These are phyloP conservation scores for Lactuca sativa DNA, from an alignment of 129 eudicot species.

Conservation along the genomic window DNA sequence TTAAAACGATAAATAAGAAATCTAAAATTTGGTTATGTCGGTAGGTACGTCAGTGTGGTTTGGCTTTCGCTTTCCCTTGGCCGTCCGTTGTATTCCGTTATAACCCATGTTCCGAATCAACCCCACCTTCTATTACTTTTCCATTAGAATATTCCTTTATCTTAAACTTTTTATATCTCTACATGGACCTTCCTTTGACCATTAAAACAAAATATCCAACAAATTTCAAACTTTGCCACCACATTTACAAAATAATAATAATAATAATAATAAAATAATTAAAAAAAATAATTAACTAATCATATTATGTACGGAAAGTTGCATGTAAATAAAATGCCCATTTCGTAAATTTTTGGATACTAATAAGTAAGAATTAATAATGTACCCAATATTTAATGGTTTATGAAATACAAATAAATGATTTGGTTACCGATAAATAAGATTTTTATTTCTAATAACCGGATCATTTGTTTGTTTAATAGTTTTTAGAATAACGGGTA, in stretches of 20 bases:
- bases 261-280: no score
- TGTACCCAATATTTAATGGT: no score
- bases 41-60: conserved; percentile 12
- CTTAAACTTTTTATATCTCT: conserved; percentile 20
- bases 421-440: no score
- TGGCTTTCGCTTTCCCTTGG: conserved; percentile 24
- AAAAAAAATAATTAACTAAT: no score
- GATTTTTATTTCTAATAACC: no score
- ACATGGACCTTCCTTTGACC: conserved; percentile 24
- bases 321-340: no score
- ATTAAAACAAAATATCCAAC: neutral
- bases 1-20: neutral
- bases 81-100: conserved; percentile 7
- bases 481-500: no score
- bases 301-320: neutral
- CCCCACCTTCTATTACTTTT: neutral
- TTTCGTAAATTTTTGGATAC: no score
- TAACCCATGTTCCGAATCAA: conserved; percentile 13
- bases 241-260: neutral
- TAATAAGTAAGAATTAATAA: no score
- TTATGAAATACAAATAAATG: no score
- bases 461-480: no score
- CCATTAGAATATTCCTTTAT: conserved; percentile 18
- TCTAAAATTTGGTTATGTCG: conserved; percentile 11
- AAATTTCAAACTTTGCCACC: conserved; percentile 21